These are phyloP conservation scores for Penicillium sp. DNA, from an alignment of 2,329 filamentous ascomycete species.

Conservation along the genomic window DNA sequence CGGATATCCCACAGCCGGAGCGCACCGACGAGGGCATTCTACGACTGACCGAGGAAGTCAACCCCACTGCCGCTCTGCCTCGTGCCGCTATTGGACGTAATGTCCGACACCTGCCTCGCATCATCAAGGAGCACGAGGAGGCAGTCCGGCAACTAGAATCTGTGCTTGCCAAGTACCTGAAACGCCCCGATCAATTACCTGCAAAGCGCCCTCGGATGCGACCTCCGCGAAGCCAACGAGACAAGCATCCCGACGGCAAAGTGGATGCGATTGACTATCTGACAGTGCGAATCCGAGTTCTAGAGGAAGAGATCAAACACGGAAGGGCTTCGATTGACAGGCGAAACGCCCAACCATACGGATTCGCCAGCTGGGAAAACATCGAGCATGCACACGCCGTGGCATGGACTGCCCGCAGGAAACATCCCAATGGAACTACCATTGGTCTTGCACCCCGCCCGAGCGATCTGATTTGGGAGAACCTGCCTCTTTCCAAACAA, in stretches of 20 bases:
- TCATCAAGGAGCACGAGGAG: constrained; percentile 78
- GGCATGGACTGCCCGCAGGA: constrained; percentile 72
- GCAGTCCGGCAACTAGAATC: constrained; percentile 76
- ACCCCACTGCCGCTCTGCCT: constrained; percentile 70
- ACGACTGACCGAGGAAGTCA: constrained; percentile 72
- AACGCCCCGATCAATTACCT: constrained; percentile 75
- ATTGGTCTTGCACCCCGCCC: constrained; percentile 77
- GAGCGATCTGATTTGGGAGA: constrained; percentile 93
- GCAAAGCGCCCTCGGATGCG: constrained; percentile 69
- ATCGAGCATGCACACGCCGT: constrained; percentile 84
- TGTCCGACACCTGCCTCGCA: constrained; percentile 77
- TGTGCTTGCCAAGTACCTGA: constrained; percentile 82
- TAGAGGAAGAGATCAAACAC: constrained; percentile 80
- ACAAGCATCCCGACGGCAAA: constrained; percentile 62
- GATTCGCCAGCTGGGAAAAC: constrained; percentile 87
- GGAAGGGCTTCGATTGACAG: constrained; percentile 77
- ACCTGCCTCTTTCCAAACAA: constrained; percentile 66
- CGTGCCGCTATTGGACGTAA: constrained; percentile 81
- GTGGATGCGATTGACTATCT: constrained; percentile 93
- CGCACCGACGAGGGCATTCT: constrained; percentile 82
- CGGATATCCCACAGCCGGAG: constrained; percentile 71
- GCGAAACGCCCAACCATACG: constrained; percentile 81
- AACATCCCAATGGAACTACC: constrained; percentile 71
- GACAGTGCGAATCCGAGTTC: constrained; percentile 71
- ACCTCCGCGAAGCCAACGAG: constrained; percentile 72